phyloP scores from a whole-genome alignment of 257 asterid species.

The Leonotis leonurus region DNA sequence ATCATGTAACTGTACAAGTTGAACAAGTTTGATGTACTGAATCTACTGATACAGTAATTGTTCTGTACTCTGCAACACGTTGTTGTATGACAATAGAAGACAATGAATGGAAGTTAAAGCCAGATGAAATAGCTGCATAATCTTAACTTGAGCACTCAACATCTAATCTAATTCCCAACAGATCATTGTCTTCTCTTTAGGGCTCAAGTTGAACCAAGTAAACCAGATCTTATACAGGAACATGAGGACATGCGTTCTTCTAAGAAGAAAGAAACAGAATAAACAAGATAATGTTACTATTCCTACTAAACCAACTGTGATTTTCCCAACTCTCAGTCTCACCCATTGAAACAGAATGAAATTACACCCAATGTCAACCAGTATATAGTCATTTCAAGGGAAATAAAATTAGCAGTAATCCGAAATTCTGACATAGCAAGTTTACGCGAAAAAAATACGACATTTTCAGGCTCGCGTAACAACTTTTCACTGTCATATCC shows the following conservation, averaged over 20 bases:
- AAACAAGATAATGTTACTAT: neutral
- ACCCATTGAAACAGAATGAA: too few species aligned
- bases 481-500: conserved; percentile 6
- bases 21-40: conserved; percentile 30
- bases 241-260: too few species aligned
- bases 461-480: neutral
- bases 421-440: conserved; percentile 8
- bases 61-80: neutral
- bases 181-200: neutral
- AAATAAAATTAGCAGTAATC: conserved; percentile 9
- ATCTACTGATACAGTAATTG: neutral
- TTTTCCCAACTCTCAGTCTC: too few species aligned
- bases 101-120: neutral
- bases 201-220: too few species aligned
- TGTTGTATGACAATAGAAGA: neutral
- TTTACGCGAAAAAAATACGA: conserved; percentile 2
- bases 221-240: too few species aligned
- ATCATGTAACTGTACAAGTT: conserved; percentile 68
- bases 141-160: neutral
- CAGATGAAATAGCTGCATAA: neutral
- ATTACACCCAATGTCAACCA: neutral
- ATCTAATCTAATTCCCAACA: neutral
- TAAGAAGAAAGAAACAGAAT: neutral
- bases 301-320: neutral
- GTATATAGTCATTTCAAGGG: neutral